phyloP scores from a whole-genome alignment of 2,329 filamentous ascomycete species.

The Sarocladium kiliense region DNA sequence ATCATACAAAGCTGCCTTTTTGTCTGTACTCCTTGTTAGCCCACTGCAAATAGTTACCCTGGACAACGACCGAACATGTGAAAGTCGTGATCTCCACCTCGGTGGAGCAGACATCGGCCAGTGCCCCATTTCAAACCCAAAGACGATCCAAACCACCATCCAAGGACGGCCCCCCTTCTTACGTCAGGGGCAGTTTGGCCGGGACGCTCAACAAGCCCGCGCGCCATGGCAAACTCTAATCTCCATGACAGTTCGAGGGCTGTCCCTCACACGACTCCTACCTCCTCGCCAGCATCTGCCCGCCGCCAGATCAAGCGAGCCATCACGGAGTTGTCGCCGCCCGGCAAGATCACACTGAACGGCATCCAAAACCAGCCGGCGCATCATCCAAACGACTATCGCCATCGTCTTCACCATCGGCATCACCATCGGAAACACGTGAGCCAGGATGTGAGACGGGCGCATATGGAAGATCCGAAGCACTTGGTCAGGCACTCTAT shows the following conservation, averaged over 20 bases:
- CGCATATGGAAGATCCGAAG: conserved; percentile 14
- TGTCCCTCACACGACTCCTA: conserved; percentile 15
- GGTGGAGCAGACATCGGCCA: neutral
- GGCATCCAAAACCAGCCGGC: conserved; percentile 18
- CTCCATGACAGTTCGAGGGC: conserved; percentile 16
- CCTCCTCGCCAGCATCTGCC: neutral
- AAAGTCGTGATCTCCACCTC: neutral
- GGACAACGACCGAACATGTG: neutral
- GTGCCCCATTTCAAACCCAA: neutral
- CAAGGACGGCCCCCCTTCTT: neutral
- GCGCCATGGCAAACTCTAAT: conserved; percentile 10
- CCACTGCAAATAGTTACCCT: too few relatives aligned
- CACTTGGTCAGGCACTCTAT: conserved; percentile 1
- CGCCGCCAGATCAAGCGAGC: conserved; percentile 53
- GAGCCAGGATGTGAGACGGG: conserved; percentile 7
- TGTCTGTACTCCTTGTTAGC: neutral
- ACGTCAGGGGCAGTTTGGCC: conserved; percentile 3
- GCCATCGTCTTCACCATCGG: conserved; percentile 12
- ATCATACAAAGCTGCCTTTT: neutral
- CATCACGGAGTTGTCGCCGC: conserved; percentile 47
- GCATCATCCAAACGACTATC: conserved; percentile 24
- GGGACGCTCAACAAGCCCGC: neutral
- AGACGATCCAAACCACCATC: neutral
- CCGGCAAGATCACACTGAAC: conserved; percentile 33
- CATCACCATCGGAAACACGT: neutral